Base-by-base conservation (phyloP, 2,329 filamentous ascomycete genomes). In the Furcasterigmium sp. region DNA sequence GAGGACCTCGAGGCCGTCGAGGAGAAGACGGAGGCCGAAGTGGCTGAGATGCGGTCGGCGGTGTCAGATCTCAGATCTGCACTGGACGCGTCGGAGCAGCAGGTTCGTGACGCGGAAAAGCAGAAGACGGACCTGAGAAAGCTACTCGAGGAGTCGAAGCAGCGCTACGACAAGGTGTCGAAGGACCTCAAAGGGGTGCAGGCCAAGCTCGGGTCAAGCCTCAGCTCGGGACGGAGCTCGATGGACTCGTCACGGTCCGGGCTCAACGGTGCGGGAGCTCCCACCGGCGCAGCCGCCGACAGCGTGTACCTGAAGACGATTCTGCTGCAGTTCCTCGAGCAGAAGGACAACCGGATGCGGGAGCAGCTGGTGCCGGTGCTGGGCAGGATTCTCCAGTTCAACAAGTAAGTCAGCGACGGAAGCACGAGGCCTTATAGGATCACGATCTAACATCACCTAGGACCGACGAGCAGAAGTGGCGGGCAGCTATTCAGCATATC, bases 11-110 rank as follows among this genome's bases (percentile, higher is more conserved):
- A 96, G 62, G 72, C 76, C 10, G 71, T 79, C 14, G 79, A 85
- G 32, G 77, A 82, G 49, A 81, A 80, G 51, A 82, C 87, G 0
- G 75, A 74, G 3, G 80, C 83, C 35, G 91, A 97, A 61, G 75
- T 85, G 1, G 75, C 75, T 4, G 90, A 95, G 53, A 78, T 91
- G 55, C 82, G 85, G 23, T 69, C 78, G 7, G 87, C 90, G 0
- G 89, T 95, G 68, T 73, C 80, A 7, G 84, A 87, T 52, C 73
- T 98, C 25, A 82, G 87, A 2, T 77, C 87, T 46, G 83, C 90
- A 0, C 73, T 98, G 2, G 91, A 97, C 53, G 87, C 88, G 38
- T 91, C 86, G 28, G 93, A 98, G 65, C 82, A 78, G 58, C 87
- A 95, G 62, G 81, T 87, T 1, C 78, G 82, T 23, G 86, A 93